These are phyloP conservation scores for Trichoderma sp. DNA, from an alignment of 2,329 filamentous ascomycete genomes.

Conservation along the genomic window DNA sequence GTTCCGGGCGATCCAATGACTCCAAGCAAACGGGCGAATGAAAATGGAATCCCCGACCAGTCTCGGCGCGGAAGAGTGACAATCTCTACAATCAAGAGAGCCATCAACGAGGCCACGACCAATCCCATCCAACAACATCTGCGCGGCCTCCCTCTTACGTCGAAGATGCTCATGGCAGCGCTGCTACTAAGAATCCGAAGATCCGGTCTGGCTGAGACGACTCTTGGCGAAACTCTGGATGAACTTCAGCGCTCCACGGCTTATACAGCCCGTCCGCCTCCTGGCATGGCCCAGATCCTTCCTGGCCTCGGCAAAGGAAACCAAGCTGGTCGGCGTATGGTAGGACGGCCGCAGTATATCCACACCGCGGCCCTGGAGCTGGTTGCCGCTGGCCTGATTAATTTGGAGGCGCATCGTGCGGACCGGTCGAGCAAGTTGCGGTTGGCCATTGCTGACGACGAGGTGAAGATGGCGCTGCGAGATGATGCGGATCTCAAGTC, in stretches of 20 bases:
- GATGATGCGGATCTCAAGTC: conserved; percentile 87
- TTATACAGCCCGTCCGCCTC: conserved; percentile 39
- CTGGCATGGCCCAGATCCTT: conserved; percentile 43
- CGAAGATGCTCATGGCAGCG: conserved; percentile 83
- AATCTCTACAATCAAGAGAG: conserved; percentile 88
- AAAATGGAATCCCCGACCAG: conserved; percentile 33
- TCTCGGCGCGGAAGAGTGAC: conserved; percentile 65
- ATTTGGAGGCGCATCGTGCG: conserved; percentile 75
- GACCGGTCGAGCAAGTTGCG: conserved; percentile 87
- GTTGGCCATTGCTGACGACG: conserved; percentile 84
- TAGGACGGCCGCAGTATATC: conserved; percentile 47
- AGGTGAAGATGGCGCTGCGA: conserved; percentile 82
- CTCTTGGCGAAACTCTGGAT: conserved; percentile 85
- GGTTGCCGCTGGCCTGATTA: conserved; percentile 83
- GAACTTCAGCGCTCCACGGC: conserved; percentile 56
- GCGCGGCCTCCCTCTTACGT: conserved; percentile 74
- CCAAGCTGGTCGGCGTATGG: conserved; percentile 35
- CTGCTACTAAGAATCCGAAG: conserved; percentile 76
- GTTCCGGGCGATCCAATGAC: conserved; percentile 53
- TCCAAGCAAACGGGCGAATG: conserved; percentile 57
- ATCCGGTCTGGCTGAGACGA: conserved; percentile 83
- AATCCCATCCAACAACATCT: conserved; percentile 90
- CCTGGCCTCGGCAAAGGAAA: conserved; percentile 34
- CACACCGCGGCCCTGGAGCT: conserved; percentile 77
- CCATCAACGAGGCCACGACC: conserved; percentile 92